phyloP scores from a whole-genome alignment of 108 stramenopile genomes.

The Nitzschia inconspicua region DNA sequence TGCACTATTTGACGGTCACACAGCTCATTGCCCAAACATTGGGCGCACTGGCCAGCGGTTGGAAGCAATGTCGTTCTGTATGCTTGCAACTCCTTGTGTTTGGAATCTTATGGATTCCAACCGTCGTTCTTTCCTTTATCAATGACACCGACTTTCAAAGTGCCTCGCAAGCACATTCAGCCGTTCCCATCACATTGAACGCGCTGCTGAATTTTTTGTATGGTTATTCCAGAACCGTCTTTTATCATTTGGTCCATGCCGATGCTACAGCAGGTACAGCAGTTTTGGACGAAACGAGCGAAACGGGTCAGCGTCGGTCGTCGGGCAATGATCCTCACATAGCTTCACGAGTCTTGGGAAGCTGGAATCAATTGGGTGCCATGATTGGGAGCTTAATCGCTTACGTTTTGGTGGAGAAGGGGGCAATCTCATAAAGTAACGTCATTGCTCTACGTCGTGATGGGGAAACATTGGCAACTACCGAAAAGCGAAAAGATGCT shows the following conservation, averaged over 20 bases:
- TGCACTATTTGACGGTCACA: not conserved
- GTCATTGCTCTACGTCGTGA: too few relatives aligned
- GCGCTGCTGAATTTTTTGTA: not conserved
- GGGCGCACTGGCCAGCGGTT: not conserved
- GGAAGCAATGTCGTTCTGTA: not conserved
- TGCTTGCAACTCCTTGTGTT: not conserved
- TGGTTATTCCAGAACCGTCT: not conserved
- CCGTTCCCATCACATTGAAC: not conserved
- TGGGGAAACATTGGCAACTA: too few relatives aligned
- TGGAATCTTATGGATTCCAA: not conserved
- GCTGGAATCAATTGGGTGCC: constrained; percentile 3
- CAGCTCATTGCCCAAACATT: not conserved
- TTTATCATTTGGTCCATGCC: not conserved
- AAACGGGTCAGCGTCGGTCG: not conserved
- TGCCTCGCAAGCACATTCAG: too few relatives aligned
- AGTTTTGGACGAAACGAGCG: not conserved
- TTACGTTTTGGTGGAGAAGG: not conserved
- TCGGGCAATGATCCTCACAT: not conserved
- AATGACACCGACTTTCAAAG: not conserved
- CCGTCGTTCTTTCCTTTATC: not conserved
- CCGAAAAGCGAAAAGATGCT: too few relatives aligned
- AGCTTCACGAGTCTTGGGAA: constrained; percentile 1
- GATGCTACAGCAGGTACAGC: not conserved
- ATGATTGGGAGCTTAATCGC: constrained; percentile 1
- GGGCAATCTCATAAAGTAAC: too few relatives aligned